Conservation (phyloP, 345 rosid species). For the Citrus cavaleriei region DNA sequence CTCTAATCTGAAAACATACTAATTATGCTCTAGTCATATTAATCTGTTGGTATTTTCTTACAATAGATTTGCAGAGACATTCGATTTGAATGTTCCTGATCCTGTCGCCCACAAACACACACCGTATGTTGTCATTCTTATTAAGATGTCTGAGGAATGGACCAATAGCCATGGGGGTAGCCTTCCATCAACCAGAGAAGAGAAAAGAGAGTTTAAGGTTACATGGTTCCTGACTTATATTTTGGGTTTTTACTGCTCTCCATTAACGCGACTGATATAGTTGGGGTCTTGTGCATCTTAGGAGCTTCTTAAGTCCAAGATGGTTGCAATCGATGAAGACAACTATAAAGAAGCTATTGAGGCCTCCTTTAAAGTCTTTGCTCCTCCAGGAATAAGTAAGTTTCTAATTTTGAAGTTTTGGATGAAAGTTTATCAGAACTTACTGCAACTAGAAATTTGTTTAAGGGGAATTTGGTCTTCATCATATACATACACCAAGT, state of each 20-base stretch:
- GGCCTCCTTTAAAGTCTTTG: constrained; percentile 87
- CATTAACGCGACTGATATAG: constrained; percentile 15
- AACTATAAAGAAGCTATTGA: constrained; percentile 93
- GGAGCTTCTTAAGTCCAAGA: constrained; percentile 80
- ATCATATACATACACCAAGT: background rate
- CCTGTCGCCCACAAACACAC: constrained; percentile 90
- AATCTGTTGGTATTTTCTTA: constrained; percentile 17
- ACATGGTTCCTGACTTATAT: constrained; percentile 3
- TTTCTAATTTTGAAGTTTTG: constrained; percentile 13
- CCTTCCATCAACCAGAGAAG: constrained; percentile 87
- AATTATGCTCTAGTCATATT: background rate
- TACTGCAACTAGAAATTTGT: constrained; percentile 8
- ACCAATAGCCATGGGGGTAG: constrained; percentile 55
- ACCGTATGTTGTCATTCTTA: constrained; percentile 86
- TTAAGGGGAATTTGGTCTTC: background rate
- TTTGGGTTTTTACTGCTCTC: constrained; percentile 15
- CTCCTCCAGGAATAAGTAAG: constrained; percentile 91
- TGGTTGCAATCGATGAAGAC: constrained; percentile 74
- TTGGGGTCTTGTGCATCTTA: constrained; percentile 28
- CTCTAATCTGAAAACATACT: background rate
- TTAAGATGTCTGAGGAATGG: constrained; percentile 88
- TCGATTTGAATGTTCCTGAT: constrained; percentile 67
- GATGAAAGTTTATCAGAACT: background rate
- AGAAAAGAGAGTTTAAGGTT: constrained; percentile 90
- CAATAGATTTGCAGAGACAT: constrained; percentile 68